Evolutionary conservation across 352 stramenopile species (phyloP), one percentile per base, ranked within the genome.

Genomic region (Globisporangium lucens): DNA sequence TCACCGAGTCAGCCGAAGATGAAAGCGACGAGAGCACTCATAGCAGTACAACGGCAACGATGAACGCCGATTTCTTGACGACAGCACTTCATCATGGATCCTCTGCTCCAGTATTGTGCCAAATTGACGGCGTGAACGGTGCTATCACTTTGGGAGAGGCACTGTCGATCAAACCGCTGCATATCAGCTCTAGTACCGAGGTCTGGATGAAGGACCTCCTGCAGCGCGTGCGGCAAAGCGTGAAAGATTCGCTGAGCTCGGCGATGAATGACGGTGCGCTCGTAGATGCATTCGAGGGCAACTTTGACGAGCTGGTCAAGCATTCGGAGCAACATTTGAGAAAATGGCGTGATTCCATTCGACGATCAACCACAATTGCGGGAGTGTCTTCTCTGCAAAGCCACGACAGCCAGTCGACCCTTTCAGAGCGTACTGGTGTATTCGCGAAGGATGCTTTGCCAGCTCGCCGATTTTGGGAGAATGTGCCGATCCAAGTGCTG

Each of bases 171-270:
- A 79, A 76, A 12, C 43, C 78, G 0, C 55, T 92, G 27, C 73
- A 58, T 15, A 74, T 89, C 27, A 78, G 65, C 27, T 75, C 75
- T 13, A 83, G 75, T 20, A 73, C 78, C 8, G 79, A 92, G 61
- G 69, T 89, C 33, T 92, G 84, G 84, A 81, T 90, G 77, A 85
- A 89, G 67, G 79, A 92, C 20, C 57, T 92, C 13, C 63, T 72
- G 1, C 69, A 78, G 52, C 73, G 69, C 33, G 75, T 92, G 22
- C 67, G 63, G 17, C 66, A 74, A 51, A 66, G 71, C 9, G 71
- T 90, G 56, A 68, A 76, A 35, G 75, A 89, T 8, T 55, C 68
- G 1, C 52, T 86, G 0, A 67, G 59, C 47, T 46, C 59, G 1
- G 56, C 70, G 4, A 86, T 89, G 68, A 56, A 43, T 20, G 72